phyloP scores from a whole-genome alignment of 139 green algal species.

The Chlamydomonas incerta region DNA sequence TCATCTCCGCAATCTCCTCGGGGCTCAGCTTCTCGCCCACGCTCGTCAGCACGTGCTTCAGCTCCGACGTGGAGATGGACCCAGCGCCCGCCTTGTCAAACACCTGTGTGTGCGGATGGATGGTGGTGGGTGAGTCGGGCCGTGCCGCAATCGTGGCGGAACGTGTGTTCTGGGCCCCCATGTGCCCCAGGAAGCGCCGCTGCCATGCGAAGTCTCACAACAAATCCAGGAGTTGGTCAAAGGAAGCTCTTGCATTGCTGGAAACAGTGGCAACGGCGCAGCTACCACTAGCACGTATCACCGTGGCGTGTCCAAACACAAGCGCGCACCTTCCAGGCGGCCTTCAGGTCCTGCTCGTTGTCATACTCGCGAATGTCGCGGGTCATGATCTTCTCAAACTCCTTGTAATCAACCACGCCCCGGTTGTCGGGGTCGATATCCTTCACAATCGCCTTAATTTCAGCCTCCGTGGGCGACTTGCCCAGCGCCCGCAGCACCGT shows the following conservation, averaged over 20 bases:
- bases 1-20: constrained; percentile 45
- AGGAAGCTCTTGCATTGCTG: too few relatives aligned
- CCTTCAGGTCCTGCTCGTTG: constrained; percentile 59
- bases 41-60: constrained; percentile 89
- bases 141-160: too few relatives aligned
- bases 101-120: too few relatives aligned
- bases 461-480: constrained; percentile 53
- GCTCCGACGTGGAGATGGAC: constrained; percentile 52
- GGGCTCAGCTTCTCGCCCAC: constrained; percentile 84
- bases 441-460: constrained; percentile 45
- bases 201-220: too few relatives aligned
- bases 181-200: too few relatives aligned
- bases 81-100: constrained; percentile 49
- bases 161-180: too few relatives aligned
- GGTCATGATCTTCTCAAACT: constrained; percentile 57
- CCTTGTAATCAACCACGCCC: constrained; percentile 51
- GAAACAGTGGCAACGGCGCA: too few relatives aligned
- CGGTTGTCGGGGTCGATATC: constrained; percentile 50
- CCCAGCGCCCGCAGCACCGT: constrained; percentile 53
- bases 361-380: constrained; percentile 56
- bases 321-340: constrained; percentile 49
- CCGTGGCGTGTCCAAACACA: too few relatives aligned
- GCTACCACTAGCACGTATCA: too few relatives aligned
- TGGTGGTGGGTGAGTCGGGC: too few relatives aligned
- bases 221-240: too few relatives aligned